Evolutionary conservation across 1,284 basidiomycete genomes (phyloP), one percentile per base, ranked within the genome.

Genomic region (Afroboletus lepidellus): DNA sequence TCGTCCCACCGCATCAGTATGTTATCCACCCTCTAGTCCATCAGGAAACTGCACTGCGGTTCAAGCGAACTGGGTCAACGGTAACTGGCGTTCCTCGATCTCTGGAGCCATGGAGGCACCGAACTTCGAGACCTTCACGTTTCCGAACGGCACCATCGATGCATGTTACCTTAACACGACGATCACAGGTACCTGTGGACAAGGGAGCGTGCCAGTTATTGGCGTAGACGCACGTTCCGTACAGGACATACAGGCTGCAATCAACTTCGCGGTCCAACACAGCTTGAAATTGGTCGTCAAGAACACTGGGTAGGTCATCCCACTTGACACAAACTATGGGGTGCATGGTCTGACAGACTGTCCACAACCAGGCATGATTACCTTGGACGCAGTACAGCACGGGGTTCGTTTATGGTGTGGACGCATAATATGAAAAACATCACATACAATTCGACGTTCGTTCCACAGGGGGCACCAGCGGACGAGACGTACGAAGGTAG

Each of bases 71-170:
- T 69, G 66, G 54, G 20, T 7, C 3, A 59, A 77, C 36, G 71
- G 69, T 0, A 66, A 55, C 32, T 77, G 74, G 74, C 71, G 74
- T 2, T 57, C 75, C 1, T 62, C 72, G 41, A 66, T 72, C 20
- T 60, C 76, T 13, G 77, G 76, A 3, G 65, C 72, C 1, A 71
- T 74, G 70, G 69, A 77, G 54, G 53, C 62, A 6, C 53, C 64
- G 6, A 75, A 76, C 53, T 76, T 69, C 46, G 76, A 78, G 57
- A 69, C 66, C 0, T 76, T 64, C 52, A 64, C 66, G 1, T 71
- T 69, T 45, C 53, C 44, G 5, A 77, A 78, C 44, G 72, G 71
- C 0, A 74, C 72, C 0, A 69, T 77, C 33, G 62, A 64, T 39
- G 75, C 70, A 0, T 60, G 60, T 39, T 60, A 54, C 30, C 32